A percentile compares a stretch with the other conserved stretches of the same genome.
Conservation (phyloP, 306 rosid species). For the Pyrus pyrifolia region DNA sequence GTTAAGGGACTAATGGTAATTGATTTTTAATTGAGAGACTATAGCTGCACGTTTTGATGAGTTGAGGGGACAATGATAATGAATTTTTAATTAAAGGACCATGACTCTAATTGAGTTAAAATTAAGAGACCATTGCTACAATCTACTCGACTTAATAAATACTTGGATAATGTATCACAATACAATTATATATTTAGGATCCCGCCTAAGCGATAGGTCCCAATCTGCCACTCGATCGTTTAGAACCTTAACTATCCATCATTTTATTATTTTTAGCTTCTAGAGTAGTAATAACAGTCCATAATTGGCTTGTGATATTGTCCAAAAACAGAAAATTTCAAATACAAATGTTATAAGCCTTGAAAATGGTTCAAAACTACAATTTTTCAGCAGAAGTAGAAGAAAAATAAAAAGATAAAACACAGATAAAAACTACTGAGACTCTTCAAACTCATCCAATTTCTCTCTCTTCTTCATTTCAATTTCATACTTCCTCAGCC, state of each 20-base stretch:
- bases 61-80: too few species aligned
- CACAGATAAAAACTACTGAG: constrained; percentile 17
- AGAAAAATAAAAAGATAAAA: neutral
- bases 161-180: too few species aligned
- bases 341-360: neutral
- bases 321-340: neutral
- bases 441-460: constrained; percentile 55
- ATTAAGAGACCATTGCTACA: fast-evolving
- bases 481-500: constrained; percentile 48
- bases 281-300: fast-evolving
- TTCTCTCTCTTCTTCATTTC: constrained; percentile 62
- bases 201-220: fast-evolving
- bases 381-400: neutral
- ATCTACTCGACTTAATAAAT: too few species aligned
- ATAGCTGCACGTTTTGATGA: too few species aligned
- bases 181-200: too few species aligned
- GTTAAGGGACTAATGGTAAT: too few species aligned
- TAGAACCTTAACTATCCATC: too few species aligned
- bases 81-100: fast-evolving
- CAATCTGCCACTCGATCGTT: fast-evolving
- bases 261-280: too few species aligned
- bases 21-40: too few species aligned
- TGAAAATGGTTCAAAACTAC: neutral
- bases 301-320: neutral
- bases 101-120: too few species aligned